These are phyloP conservation scores for Candida ortonii DNA, from an alignment of 805 yeast genomes.

Conservation along the genomic window DNA sequence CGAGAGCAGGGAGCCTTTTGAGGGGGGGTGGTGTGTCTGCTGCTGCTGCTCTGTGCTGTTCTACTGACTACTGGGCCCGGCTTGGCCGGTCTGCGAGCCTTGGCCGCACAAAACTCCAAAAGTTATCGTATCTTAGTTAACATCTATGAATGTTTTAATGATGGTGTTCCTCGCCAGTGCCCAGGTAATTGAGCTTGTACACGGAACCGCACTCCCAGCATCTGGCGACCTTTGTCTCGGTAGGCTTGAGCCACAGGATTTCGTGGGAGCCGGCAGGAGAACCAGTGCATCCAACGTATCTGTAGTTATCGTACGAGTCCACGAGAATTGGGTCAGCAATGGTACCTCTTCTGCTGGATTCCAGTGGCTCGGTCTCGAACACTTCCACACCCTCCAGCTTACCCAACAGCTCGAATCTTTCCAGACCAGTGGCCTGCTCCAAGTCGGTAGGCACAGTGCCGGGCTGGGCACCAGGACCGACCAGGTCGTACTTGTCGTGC, in stretches of 20 bases:
- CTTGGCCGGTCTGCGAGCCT: too few relatives aligned
- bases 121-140: too few relatives aligned
- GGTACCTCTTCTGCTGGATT: constrained; percentile 87
- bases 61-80: too few relatives aligned
- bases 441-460: constrained; percentile 89
- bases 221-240: constrained; percentile 79
- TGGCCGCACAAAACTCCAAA: too few relatives aligned
- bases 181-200: constrained; percentile 83
- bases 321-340: constrained; percentile 83
- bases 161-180: constrained; percentile 65
- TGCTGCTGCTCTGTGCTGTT: too few relatives aligned
- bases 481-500: constrained; percentile 68
- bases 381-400: constrained; percentile 94
- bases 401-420: constrained; percentile 92
- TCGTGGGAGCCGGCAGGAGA: constrained; percentile 90
- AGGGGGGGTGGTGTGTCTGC: too few relatives aligned
- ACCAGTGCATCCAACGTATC: constrained; percentile 98
- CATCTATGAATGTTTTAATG: constrained; percentile 24
- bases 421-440: constrained; percentile 98
- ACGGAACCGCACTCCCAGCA: constrained; percentile 99
- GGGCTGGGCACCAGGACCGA: constrained; percentile 84
- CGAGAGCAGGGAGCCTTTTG: too few relatives aligned
- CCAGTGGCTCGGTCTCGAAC: constrained; percentile 85
- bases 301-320: constrained; percentile 86
- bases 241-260: constrained; percentile 89